Evolutionary conservation across 108 stramenopile genomes (phyloP).

Genomic region (Bacterosira constricta): DNA sequence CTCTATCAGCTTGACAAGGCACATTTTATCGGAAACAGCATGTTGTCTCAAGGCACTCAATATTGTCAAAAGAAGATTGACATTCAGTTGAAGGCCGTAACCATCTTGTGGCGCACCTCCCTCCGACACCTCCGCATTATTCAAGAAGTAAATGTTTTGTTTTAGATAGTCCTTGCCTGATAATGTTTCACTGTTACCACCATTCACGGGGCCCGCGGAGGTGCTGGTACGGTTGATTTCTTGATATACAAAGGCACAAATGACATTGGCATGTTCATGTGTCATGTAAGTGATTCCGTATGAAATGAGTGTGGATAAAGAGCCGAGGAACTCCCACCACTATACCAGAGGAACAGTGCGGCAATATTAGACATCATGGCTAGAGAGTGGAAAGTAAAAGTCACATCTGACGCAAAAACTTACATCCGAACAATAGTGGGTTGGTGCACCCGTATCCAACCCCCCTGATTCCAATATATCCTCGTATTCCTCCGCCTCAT

Average conservation of each 20-base stretch:
- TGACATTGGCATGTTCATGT: constrained; percentile 38
- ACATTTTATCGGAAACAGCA: constrained; percentile 18
- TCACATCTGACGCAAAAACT: not conserved
- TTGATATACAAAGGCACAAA: constrained; percentile 41
- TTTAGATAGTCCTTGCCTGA: constrained; percentile 33
- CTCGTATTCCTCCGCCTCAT: constrained; percentile 6
- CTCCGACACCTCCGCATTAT: constrained; percentile 21
- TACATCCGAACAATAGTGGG: constrained; percentile 48
- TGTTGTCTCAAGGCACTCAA: constrained; percentile 28
- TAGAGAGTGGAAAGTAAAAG: not conserved
- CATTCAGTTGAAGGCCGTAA: constrained; percentile 7
- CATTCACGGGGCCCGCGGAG: not conserved
- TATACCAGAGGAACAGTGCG: not conserved
- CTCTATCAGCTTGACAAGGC: constrained; percentile 10
- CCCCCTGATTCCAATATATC: not conserved
- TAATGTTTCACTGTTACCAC: not conserved
- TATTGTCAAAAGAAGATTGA: constrained; percentile 27
- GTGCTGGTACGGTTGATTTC: constrained; percentile 23
- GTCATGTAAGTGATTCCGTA: constrained; percentile 39
- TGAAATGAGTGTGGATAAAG: constrained; percentile 28
- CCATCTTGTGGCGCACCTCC: not conserved
- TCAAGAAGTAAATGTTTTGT: constrained; percentile 31
- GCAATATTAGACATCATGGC: not conserved
- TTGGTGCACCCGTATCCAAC: too few relatives aligned
- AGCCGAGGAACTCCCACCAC: constrained; percentile 37